phyloP scores from a whole-genome alignment of 805 yeast species.

The Teunomyces stri region DNA sequence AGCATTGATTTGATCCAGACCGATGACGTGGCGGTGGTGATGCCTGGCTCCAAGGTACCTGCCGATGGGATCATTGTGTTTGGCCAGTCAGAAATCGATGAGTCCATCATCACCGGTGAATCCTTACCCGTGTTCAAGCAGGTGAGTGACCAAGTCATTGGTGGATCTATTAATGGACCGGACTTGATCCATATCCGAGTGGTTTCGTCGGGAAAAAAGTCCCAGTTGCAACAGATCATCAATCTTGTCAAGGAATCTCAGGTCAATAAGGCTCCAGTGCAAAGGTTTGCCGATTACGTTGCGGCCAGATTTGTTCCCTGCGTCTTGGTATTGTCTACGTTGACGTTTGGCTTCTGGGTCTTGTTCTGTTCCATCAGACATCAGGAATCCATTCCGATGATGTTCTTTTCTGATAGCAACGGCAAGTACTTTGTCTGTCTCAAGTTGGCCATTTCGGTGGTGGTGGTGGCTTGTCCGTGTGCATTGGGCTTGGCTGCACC shows the following conservation, averaged over 20 bases:
- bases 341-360: slow-evolving; percentile 55
- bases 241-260: slow-evolving; percentile 87
- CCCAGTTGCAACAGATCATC: slow-evolving; percentile 86
- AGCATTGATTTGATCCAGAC: slow-evolving; percentile 74
- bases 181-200: slow-evolving; percentile 70
- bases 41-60: slow-evolving; percentile 87
- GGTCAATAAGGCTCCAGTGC: slow-evolving; percentile 84
- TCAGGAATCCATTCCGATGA: slow-evolving; percentile 39
- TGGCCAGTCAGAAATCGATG: slow-evolving; percentile 85
- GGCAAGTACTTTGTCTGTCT: slow-evolving; percentile 68
- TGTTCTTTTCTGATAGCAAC: slow-evolving; percentile 44
- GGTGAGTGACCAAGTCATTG: slow-evolving; percentile 65
- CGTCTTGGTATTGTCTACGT: slow-evolving; percentile 57
- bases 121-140: slow-evolving; percentile 68
- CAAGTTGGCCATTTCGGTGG: slow-evolving; percentile 81
- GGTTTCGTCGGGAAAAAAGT: slow-evolving; percentile 71
- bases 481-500: slow-evolving; percentile 97
- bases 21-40: slow-evolving; percentile 70
- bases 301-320: slow-evolving; percentile 85
- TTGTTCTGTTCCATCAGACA: slow-evolving; percentile 27
- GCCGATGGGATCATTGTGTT: slow-evolving; percentile 82
- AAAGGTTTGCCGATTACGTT: slow-evolving; percentile 78
- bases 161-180: slow-evolving; percentile 87
- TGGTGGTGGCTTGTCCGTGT: slow-evolving; percentile 98
- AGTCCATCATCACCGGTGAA: slow-evolving; percentile 91